Base-by-base conservation (phyloP, 306 rosid genomes). In the Vicia faba region DNA sequence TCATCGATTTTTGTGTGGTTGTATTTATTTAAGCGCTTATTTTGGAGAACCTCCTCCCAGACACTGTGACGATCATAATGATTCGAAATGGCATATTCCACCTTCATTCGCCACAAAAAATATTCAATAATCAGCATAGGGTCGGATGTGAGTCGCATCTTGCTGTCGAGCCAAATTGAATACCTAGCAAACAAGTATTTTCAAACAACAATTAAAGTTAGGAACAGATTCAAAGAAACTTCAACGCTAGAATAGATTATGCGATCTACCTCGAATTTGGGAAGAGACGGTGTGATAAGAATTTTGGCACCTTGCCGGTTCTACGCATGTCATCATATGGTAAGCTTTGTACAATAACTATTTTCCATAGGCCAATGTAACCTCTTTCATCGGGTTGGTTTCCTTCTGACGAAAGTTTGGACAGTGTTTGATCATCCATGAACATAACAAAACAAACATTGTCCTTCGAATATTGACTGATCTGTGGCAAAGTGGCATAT, bases 101-200 rank as follows among this genome's bases (percentile, higher is more conserved):
- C 88, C 45, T 84, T 92, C 53, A 77, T 84, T 73, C 82, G 80
- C 98, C 98, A 92, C 75, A 89, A 79, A 81, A 89, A 92, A 72
- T 84, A 75, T 77, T 92, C 98, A 58, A 92, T 84, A 61, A 92
- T 87, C 77, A 74, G 84, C 89, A 87, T 78, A 19, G 98, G 98
- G 79, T 92, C 98, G 56, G 84, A 44, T 31, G 77, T 82, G 62
- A 92, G 98, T 70, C 96, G 88, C 92, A 87, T 83, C 84, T 92
- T 92, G 89, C 98, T 92, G 80, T 92, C 98, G 48, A 92, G 81
- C 98, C 98, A 92, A 83, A 92, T 87, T 7, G 96, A 92, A 74
- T 92, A 92, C 96, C 96, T 92, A 74, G 20, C 66, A 79, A 81
- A 45, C 75, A 77, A 68, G 29, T 26, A 75, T 64, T 40, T 28